Evolutionary conservation across 2,329 filamentous ascomycete species (phyloP).

Genomic region (Alternaria atra): DNA sequence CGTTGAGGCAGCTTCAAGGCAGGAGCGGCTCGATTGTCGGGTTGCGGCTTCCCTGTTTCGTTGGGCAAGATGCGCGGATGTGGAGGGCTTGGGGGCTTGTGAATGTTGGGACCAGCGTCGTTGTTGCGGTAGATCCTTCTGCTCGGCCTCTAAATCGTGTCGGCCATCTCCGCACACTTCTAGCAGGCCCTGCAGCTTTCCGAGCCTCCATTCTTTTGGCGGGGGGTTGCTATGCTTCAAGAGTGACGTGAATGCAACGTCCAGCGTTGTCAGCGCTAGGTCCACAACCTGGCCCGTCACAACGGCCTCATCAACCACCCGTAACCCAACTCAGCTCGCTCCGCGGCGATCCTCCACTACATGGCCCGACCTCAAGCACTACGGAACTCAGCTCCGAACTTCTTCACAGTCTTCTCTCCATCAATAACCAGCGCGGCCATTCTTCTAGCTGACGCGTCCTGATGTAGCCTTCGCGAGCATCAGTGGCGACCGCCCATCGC

Average conservation of each 20-base stretch:
- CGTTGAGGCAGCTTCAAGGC: slow-evolving; percentile 14
- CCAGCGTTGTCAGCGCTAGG: slow-evolving; percentile 3
- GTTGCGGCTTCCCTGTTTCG: slow-evolving; percentile 23
- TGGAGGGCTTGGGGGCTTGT: slow-evolving; percentile 7
- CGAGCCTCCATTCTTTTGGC: slow-evolving; percentile 8
- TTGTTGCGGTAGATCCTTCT: slow-evolving; percentile 4
- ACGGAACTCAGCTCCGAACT: neutral
- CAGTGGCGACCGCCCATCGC: neutral
- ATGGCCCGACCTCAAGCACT: neutral
- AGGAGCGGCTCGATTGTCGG: slow-evolving; percentile 15
- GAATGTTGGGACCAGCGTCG: neutral
- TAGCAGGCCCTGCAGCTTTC: slow-evolving; percentile 3
- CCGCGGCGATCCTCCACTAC: slow-evolving; percentile 19
- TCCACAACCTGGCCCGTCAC: neutral
- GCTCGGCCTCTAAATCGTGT: neutral
- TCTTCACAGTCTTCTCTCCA: neutral
- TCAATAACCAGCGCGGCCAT: neutral
- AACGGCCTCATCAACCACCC: slow-evolving; percentile 10
- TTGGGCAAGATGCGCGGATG: slow-evolving; percentile 10
- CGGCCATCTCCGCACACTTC: slow-evolving; percentile 14
- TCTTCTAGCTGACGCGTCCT: neutral
- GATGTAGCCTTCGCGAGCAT: neutral
- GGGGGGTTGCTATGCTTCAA: slow-evolving; percentile 6
- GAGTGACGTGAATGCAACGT: slow-evolving; percentile 19
- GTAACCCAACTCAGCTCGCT: slow-evolving; percentile 14